Percentiles rank a stretch among this genome's conserved stretches.
phyloP scores from a whole-genome alignment of 139 green algal species.

The Micractinium conductrix region DNA sequence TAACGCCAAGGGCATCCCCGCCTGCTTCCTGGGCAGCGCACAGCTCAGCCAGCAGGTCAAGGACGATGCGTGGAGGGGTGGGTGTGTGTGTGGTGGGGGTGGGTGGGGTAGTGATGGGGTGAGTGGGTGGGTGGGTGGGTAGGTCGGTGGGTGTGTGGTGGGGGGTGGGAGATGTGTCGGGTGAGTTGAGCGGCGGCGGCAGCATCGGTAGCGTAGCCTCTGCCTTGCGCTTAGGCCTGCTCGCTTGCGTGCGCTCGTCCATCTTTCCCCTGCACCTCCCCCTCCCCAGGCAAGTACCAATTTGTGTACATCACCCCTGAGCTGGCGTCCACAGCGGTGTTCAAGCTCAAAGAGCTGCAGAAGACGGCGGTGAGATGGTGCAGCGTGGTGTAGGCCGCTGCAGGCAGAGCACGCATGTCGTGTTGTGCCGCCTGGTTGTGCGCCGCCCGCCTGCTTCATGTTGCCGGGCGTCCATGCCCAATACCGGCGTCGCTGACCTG shows the following conservation, averaged over 20 bases:
- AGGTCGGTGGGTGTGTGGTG: neutral
- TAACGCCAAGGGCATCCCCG: constrained; percentile 48
- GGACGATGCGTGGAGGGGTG: constrained; percentile 51
- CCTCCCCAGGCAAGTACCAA: constrained; percentile 47
- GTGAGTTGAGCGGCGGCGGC: neutral
- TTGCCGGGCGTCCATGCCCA: too few species aligned
- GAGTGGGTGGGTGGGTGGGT: neutral
- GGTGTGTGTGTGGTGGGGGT: neutral
- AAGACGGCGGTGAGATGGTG: neutral
- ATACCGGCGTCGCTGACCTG: neutral
- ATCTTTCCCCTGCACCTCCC: neutral
- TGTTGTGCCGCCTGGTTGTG: neutral
- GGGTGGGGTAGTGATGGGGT: neutral
- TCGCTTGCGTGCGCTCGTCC: neutral
- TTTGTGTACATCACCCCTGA: constrained; percentile 80
- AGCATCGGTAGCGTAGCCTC: neutral
- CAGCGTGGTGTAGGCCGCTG: too few species aligned
- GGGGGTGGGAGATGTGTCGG: neutral
- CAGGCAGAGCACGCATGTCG: neutral
- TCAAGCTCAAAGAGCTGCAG: constrained; percentile 54
- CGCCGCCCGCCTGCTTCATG: neutral
- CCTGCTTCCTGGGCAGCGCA: constrained; percentile 69
- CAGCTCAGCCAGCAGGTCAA: constrained; percentile 57
- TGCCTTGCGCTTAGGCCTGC: neutral
- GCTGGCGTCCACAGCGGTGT: constrained; percentile 40